These are phyloP conservation scores for Lepraria neglecta DNA, from an alignment of 495 filamentous ascomycete species.

Conservation along the genomic window DNA sequence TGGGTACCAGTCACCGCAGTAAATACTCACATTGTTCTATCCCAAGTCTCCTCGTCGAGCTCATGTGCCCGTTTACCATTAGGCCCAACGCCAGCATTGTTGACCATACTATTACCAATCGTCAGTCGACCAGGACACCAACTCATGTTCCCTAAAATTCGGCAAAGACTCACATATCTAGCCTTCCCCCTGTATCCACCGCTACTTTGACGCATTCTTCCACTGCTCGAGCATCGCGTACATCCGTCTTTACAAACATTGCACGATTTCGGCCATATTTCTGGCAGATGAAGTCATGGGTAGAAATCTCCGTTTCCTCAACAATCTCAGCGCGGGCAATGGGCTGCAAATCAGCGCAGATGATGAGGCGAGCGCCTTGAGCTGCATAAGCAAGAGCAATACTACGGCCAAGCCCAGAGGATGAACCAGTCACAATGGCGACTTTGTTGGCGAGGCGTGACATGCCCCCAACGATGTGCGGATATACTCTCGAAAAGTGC, in stretches of 20 bases:
- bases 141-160: background rate
- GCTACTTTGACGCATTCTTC: slow-evolving; percentile 34
- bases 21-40: slow-evolving; percentile 33
- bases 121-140: background rate
- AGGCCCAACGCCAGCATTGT: slow-evolving; percentile 41
- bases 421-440: slow-evolving; percentile 45
- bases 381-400: slow-evolving; percentile 31
- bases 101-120: slow-evolving; percentile 36
- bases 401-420: slow-evolving; percentile 40
- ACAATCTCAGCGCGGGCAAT: slow-evolving; percentile 24
- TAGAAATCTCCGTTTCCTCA: slow-evolving; percentile 33
- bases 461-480: slow-evolving; percentile 7
- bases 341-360: slow-evolving; percentile 41
- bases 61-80: slow-evolving; percentile 33
- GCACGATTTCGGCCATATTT: slow-evolving; percentile 34
- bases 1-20: background rate
- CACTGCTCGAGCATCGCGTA: slow-evolving; percentile 35
- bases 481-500: too few relatives aligned
- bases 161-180: slow-evolving; percentile 40
- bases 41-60: slow-evolving; percentile 34
- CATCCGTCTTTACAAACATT: slow-evolving; percentile 43
- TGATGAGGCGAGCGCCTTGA: slow-evolving; percentile 40
- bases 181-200: slow-evolving; percentile 37
- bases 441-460: slow-evolving; percentile 33
- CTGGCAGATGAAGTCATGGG: slow-evolving; percentile 36